Conservation (phyloP, 78 protist species). For the Speleostelium caveatum region DNA sequence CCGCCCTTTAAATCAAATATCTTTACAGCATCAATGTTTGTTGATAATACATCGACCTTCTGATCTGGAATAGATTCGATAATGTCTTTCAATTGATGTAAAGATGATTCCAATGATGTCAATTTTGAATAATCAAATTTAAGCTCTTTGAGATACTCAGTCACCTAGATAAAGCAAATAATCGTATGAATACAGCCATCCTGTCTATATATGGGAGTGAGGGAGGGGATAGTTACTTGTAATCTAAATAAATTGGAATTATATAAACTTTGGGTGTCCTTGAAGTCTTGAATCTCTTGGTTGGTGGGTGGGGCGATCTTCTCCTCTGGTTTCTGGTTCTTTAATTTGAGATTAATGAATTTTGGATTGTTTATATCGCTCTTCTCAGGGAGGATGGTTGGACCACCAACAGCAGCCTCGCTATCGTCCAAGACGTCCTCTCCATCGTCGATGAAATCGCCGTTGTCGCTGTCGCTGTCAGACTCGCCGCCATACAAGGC, state of each 20-base stretch:
- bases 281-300: slow-evolving; percentile 61
- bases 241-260: slow-evolving; percentile 76
- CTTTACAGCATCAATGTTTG: slow-evolving; percentile 13
- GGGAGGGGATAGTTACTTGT: slow-evolving; percentile 23
- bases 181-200: neutral
- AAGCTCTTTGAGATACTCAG: slow-evolving; percentile 56
- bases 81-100: slow-evolving; percentile 23
- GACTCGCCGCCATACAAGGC: neutral
- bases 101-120: slow-evolving; percentile 59
- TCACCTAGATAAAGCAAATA: neutral
- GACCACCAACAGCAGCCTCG: slow-evolving; percentile 55
- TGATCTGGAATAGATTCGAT: slow-evolving; percentile 48
- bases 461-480: slow-evolving; percentile 7
- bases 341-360: slow-evolving; percentile 15
- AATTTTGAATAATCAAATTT: slow-evolving; percentile 68
- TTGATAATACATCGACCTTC: slow-evolving; percentile 10
- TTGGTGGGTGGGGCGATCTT: slow-evolving; percentile 36
- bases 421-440: slow-evolving; percentile 67
- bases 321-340: neutral
- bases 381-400: slow-evolving; percentile 43
- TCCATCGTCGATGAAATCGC: slow-evolving; percentile 33
- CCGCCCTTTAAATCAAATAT: slow-evolving; percentile 40
- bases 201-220: neutral
- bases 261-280: slow-evolving; percentile 53
- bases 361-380: slow-evolving; percentile 4